A percentile compares a stretch with the other conserved stretches of the same genome.
These are phyloP conservation scores for Rhizopogon rudus DNA, from an alignment of 768 basidiomycete genomes.

Conservation along the genomic window DNA sequence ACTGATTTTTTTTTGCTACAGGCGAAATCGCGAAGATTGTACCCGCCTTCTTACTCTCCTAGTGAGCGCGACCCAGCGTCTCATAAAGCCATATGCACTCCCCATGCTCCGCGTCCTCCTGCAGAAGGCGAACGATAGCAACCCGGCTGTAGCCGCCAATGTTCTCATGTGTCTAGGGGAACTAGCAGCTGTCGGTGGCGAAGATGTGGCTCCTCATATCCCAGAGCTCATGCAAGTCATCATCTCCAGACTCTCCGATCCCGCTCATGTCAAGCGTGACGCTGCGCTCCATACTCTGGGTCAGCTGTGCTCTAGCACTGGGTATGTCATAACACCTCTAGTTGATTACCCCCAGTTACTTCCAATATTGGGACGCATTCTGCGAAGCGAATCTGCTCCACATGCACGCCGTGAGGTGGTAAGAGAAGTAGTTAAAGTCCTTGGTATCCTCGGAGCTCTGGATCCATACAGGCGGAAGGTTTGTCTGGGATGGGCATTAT, in stretches of 20 bases:
- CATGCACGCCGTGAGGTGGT: conserved; percentile 82
- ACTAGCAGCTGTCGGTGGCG: conserved; percentile 87
- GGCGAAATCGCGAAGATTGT: conserved; percentile 87
- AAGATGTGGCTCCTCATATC: conserved; percentile 81
- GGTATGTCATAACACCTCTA: conserved; percentile 88
- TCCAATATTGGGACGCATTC: conserved; percentile 77
- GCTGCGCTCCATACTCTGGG: conserved; percentile 93
- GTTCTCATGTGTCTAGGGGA: conserved; percentile 95
- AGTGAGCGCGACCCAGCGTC: conserved; percentile 85
- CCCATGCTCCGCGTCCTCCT: conserved; percentile 93
- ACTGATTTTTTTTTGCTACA: conserved; percentile 22
- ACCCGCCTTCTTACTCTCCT: conserved; percentile 86
- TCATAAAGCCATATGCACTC: conserved; percentile 93
- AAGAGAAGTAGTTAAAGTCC: conserved; percentile 89
- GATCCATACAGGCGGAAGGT: conserved; percentile 97
- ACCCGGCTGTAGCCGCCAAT: conserved; percentile 85
- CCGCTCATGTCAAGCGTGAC: conserved; percentile 83
- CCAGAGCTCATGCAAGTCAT: conserved; percentile 88
- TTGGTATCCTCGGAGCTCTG: conserved; percentile 93
- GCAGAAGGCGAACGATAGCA: conserved; percentile 80
- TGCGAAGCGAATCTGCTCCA: conserved; percentile 64
- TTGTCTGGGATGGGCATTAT: conserved; percentile 10
- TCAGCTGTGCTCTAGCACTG: conserved; percentile 93
- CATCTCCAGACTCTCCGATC: conserved; percentile 84
- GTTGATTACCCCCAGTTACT: conserved; percentile 89